These are phyloP conservation scores for Xylaria polymorpha DNA, from an alignment of 2,329 filamentous ascomycete species.

Conservation along the genomic window DNA sequence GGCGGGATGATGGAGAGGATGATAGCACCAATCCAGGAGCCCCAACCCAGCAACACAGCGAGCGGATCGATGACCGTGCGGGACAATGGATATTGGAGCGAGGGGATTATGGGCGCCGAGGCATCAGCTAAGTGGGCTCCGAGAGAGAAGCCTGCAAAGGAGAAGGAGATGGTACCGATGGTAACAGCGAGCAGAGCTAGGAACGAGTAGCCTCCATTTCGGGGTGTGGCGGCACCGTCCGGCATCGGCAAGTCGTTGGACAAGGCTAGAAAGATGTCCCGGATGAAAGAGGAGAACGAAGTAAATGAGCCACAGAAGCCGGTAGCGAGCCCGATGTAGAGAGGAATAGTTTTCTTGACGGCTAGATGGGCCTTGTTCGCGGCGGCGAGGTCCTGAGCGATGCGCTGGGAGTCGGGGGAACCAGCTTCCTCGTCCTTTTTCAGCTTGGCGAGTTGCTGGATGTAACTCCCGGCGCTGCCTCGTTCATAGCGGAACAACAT, in stretches of 20 bases:
- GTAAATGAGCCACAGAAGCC: conserved; percentile 93
- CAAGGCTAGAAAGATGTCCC: conserved; percentile 81
- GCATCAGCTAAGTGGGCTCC: conserved; percentile 81
- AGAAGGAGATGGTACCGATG: conserved; percentile 77
- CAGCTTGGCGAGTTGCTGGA: conserved; percentile 52
- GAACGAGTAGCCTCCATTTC: conserved; percentile 83
- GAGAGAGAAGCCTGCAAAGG: conserved; percentile 73
- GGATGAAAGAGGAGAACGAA: conserved; percentile 86
- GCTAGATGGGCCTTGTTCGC: conserved; percentile 69
- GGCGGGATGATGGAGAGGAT: conserved; percentile 79
- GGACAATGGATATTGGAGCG: conserved; percentile 66
- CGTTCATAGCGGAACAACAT: conserved; percentile 78
- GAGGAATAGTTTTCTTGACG: conserved; percentile 84
- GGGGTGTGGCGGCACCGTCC: conserved; percentile 54
- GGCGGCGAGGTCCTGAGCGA: conserved; percentile 53
- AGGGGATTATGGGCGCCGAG: conserved; percentile 68
- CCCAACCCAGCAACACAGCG: conserved; percentile 73
- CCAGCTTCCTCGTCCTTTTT: conserved; percentile 55
- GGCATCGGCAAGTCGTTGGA: conserved; percentile 76
- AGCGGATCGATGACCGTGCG: conserved; percentile 73
- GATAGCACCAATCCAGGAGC: conserved; percentile 82
- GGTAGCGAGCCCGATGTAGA: conserved; percentile 87
- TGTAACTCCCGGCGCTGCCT: conserved; percentile 61
- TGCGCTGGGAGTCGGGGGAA: conserved; percentile 30
- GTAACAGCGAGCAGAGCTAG: conserved; percentile 82